These are phyloP conservation scores for Hypoxylon sp. DNA, from an alignment of 2,329 filamentous ascomycete genomes.

Conservation along the genomic window DNA sequence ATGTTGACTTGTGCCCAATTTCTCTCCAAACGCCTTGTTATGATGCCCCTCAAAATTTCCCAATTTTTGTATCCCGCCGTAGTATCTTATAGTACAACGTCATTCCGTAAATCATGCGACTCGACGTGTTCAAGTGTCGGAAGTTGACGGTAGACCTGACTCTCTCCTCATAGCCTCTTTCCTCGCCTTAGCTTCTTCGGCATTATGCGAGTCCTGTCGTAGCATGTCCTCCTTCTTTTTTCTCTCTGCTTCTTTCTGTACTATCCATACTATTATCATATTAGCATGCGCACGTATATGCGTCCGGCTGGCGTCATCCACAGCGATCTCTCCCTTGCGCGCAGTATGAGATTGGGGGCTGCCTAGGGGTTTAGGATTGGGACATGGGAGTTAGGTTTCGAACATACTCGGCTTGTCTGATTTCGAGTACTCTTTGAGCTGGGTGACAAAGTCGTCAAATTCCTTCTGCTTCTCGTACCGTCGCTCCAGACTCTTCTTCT, in stretches of 20 bases:
- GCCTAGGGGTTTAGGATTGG: background rate
- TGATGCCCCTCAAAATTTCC: conserved; percentile 14
- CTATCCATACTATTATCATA: conserved; percentile 60
- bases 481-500: conserved; percentile 86
- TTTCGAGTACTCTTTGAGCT: conserved; percentile 90
- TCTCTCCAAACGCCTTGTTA: conserved; percentile 36
- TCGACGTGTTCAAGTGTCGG: conserved; percentile 16
- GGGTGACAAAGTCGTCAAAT: conserved; percentile 87
- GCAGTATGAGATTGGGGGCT: background rate
- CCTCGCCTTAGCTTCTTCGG: conserved; percentile 58
- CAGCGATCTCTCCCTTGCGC: background rate
- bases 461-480: conserved; percentile 83
- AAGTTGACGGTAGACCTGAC: conserved; percentile 46
- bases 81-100: conserved; percentile 32
- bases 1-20: conserved; percentile 23
- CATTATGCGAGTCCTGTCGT: conserved; percentile 54
- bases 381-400: conserved; percentile 36
- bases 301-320: background rate
- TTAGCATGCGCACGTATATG: conserved; percentile 20
- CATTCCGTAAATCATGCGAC: conserved; percentile 4
- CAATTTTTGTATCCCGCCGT: conserved; percentile 16
- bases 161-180: conserved; percentile 61
- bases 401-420: conserved; percentile 88
- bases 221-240: conserved; percentile 56
- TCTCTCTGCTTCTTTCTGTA: conserved; percentile 58